Base-by-base conservation (phyloP, 2,329 filamentous ascomycete species). In the Fusarium sp. region DNA sequence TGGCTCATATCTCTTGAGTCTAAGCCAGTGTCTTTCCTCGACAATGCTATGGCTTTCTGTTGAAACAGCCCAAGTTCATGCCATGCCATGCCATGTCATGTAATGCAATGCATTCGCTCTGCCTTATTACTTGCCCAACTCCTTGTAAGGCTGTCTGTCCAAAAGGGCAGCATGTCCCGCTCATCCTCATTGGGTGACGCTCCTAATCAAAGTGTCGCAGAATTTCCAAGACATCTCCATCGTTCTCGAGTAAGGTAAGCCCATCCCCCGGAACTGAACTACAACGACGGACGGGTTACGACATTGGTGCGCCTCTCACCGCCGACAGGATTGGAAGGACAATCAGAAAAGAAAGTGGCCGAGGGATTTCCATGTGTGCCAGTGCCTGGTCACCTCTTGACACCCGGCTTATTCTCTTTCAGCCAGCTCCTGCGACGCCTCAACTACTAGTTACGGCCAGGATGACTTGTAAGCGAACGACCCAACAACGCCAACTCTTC, bases 381-480 rank as follows among this genome's bases (percentile, higher is more conserved):
- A 17, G 40, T 50, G 22, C 22, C 22, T 22, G 22, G 22, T 22
- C 40, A 45, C 20, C 37, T 35, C 37, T 50, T 59, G 52, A 59
- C 67, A 62, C 57, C 61, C 67, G 59, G 63, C 40, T 69, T 62
- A 65, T 69, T 67, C 65, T 75, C 66, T 70, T 78, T 70, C 75
- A 74, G 75, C 74, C 69, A 65, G 61, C 66, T 62, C 52, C 72
- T 69, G 33, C 70, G 66, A 78, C 76, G 76, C 74, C 72, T 71
- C 71, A 71, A 69, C 63, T 71, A 66, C 68, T 52, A 50, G 56
- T 57, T 71, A 17, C 63, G 60, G 50, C 60, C 62, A 33, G 43
- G 52, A 50, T 72, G 7, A 38, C 54, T 60, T 47, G n/a, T 65
- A 63, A 73, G 71, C 71, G 47, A 65, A 66, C 68, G 40, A 43